These are phyloP conservation scores for Lanmaoa pseudosensibilis DNA, from an alignment of 768 basidiomycete genomes.

Conservation along the genomic window DNA sequence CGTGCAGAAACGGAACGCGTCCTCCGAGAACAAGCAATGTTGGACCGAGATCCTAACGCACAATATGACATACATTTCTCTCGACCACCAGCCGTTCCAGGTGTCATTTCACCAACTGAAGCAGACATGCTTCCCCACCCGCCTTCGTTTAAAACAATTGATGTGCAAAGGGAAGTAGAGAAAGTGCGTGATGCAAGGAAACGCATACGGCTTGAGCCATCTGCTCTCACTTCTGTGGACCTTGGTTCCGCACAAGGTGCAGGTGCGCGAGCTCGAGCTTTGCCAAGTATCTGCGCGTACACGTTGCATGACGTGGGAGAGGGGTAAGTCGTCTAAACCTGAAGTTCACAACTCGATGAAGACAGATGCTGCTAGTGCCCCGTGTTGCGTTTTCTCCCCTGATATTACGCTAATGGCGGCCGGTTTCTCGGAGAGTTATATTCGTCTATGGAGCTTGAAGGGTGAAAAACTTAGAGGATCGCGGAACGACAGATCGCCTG, in stretches of 20 bases:
- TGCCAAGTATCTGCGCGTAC: conserved; percentile 94
- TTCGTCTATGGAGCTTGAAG: conserved; percentile 92
- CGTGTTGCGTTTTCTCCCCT: conserved; percentile 84
- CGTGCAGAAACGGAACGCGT: conserved; percentile 77
- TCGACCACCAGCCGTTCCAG: conserved; percentile 50
- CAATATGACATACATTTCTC: conserved; percentile 63
- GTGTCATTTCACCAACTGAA: conserved; percentile 62
- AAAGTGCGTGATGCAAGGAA: conserved; percentile 87
- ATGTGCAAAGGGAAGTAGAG: conserved; percentile 90
- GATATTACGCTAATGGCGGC: conserved; percentile 93
- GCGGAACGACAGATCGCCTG: conserved; percentile 71
- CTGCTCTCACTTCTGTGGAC: conserved; percentile 56
- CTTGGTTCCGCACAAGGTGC: conserved; percentile 57
- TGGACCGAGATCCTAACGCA: conserved; percentile 65
- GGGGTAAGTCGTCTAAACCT: conserved; percentile 56
- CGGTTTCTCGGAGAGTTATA: conserved; percentile 94
- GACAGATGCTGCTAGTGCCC: conserved; percentile 50
- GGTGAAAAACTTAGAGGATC: conserved; percentile 82
- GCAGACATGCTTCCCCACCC: conserved; percentile 81
- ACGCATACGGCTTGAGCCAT: conserved; percentile 87
- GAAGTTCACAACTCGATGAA: conserved; percentile 8
- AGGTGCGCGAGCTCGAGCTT: conserved; percentile 54
- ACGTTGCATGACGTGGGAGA: conserved; percentile 95
- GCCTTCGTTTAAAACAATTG: conserved; percentile 76
- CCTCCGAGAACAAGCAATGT: conserved; percentile 77